These are phyloP conservation scores for Mycena vulgaris DNA, from an alignment of 768 basidiomycete species.

Conservation along the genomic window DNA sequence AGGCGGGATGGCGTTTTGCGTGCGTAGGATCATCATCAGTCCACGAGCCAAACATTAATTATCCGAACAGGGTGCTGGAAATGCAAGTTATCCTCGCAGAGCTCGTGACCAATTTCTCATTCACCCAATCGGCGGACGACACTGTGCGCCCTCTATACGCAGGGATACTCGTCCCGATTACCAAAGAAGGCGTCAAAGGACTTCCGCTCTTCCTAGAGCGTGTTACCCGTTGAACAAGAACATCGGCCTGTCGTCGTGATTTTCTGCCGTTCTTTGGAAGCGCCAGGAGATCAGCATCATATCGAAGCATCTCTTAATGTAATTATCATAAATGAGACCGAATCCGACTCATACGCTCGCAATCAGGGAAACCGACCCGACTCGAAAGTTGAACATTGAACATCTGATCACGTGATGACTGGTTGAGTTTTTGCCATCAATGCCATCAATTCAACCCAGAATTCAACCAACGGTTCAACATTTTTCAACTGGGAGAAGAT, in stretches of 20 bases:
- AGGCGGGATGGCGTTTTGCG: slow-evolving; percentile 35
- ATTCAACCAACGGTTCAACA: no score
- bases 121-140: slow-evolving; percentile 16
- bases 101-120: slow-evolving; percentile 27
- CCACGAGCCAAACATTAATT: background rate
- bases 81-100: slow-evolving; percentile 31
- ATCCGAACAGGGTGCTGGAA: slow-evolving; percentile 19
- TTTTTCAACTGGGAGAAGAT: background rate
- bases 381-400: slow-evolving; percentile 15
- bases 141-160: slow-evolving; percentile 26
- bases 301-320: no score
- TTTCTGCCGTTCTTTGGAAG: background rate
- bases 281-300: no score
- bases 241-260: background rate
- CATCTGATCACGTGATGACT: slow-evolving; percentile 27
- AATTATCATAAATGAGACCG: no score
- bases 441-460: no score
- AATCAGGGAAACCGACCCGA: no score
- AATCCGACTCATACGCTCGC: no score
- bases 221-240: background rate
- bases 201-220: slow-evolving; percentile 27
- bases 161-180: slow-evolving; percentile 27
- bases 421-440: slow-evolving; percentile 23
- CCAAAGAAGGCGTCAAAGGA: slow-evolving; percentile 23
- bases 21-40: background rate